Evolutionary conservation across 441 rosid species (phyloP), one percentile per base, ranked within the genome.

Genomic region (Erodium moschatum): DNA sequence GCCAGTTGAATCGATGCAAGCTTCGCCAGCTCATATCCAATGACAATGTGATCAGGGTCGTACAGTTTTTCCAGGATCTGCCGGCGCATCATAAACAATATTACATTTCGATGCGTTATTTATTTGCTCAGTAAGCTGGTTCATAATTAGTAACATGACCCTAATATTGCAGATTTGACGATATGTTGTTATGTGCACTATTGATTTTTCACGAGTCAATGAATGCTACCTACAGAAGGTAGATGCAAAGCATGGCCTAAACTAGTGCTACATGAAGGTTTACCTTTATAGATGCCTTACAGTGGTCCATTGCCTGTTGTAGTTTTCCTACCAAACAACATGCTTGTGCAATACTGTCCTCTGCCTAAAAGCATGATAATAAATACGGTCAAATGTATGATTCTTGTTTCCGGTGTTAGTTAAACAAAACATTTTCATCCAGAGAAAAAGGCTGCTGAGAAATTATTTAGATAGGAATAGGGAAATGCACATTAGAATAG

Each of bases 11-110:
- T 83, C 61, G 90, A 88, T 46, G 87, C 75, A 69, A 88, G 89
- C 88, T 89, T 88, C 74, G 84, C 84, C 76, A 88, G 79, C 78
- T 92, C 98, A 67, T 87, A 76, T 79, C 86, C 98, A 72, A 88
- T 85, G 63, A 80, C 90, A 33, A 90, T 84, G 76, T 87, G 91
- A 79, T 79, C 76, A 19, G 67, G 77, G 64, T 78, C 86, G 67
- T 90, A 89, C 29, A 92, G 82, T 76, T 60, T 83, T 78, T 82
- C 87, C 69, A 89, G 80, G 74, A 92, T 88, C 95, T 90, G 86
- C 65, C 70, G 33, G 33, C 33, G 33, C 33, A 29, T 29, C 2
- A 29, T 16, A 54, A 44, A 67, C 48, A 62, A 62, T 73, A 71
- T 61, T 62, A 76, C 27, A 2, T 56, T 54, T 18, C 16, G 27